These are phyloP conservation scores for Skeletonema marinoi DNA, from an alignment of 108 stramenopile species.

Conservation along the genomic window DNA sequence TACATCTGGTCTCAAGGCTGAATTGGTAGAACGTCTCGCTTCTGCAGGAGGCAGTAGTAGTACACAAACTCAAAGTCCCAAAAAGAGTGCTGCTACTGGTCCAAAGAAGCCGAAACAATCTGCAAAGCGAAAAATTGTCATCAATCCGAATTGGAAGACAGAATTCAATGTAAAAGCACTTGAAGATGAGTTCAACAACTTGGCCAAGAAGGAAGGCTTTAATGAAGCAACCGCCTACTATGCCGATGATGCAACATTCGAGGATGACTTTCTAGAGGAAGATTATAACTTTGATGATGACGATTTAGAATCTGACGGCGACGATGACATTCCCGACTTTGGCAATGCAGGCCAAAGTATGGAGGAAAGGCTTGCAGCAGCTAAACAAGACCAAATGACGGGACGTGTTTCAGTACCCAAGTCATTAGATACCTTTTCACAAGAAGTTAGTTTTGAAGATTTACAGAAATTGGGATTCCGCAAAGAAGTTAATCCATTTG, in stretches of 20 bases:
- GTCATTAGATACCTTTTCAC: slow-evolving; percentile 57
- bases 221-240: slow-evolving; percentile 57
- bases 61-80: neutral
- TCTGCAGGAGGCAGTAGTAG: neutral
- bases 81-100: slow-evolving; percentile 1
- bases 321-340: slow-evolving; percentile 62
- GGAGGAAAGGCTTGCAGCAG: slow-evolving; percentile 53
- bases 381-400: slow-evolving; percentile 44
- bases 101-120: slow-evolving; percentile 16
- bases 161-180: slow-evolving; percentile 50
- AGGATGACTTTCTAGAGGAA: slow-evolving; percentile 73
- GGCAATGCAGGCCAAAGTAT: slow-evolving; percentile 46
- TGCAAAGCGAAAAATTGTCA: slow-evolving; percentile 36
- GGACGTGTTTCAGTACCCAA: slow-evolving; percentile 64
- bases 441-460: slow-evolving; percentile 56
- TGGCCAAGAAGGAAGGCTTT: slow-evolving; percentile 88
- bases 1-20: slow-evolving; percentile 54
- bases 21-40: slow-evolving; percentile 46
- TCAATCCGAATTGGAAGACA: slow-evolving; percentile 56
- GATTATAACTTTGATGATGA: slow-evolving; percentile 38
- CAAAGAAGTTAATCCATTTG: slow-evolving; percentile 78
- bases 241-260: slow-evolving; percentile 73
- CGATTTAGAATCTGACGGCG: slow-evolving; percentile 44
- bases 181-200: slow-evolving; percentile 76
- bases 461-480: slow-evolving; percentile 69